Conservation (phyloP, 257 asterid genomes). For the Solanum habrochaites region DNA sequence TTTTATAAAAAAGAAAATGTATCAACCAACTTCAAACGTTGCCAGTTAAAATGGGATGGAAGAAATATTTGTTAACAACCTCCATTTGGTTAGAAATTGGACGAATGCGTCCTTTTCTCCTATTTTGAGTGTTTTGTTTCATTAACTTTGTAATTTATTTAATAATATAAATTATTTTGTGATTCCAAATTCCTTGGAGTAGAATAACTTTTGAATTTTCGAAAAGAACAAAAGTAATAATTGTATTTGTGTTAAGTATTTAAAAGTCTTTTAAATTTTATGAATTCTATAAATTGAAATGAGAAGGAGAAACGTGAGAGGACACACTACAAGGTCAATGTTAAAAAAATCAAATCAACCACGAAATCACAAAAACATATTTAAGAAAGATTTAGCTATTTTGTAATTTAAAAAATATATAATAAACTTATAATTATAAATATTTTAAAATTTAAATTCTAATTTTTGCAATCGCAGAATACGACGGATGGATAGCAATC, state of each 20-base stretch:
- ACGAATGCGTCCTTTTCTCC: neutral
- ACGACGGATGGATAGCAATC: neutral
- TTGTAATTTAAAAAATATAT: too few species aligned
- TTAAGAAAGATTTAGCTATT: neutral
- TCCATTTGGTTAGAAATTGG: neutral
- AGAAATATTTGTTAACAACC: neutral
- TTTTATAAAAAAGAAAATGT: too few species aligned
- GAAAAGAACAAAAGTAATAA: neutral
- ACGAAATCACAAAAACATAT: neutral
- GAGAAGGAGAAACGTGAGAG: neutral
- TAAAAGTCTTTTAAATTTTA: neutral
- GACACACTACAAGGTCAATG: neutral
- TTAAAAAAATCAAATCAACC: neutral
- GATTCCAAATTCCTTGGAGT: neutral
- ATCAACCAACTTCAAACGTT: rapidly evolving
- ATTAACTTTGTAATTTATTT: neutral
- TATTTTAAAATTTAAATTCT: too few species aligned
- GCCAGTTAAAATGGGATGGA: rapidly evolving
- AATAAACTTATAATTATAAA: too few species aligned
- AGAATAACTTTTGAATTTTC: neutral
- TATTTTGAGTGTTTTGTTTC: neutral
- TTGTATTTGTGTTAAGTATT: neutral
- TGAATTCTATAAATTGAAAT: neutral
- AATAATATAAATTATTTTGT: neutral
- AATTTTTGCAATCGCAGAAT: neutral